Evolutionary conservation across 1,284 basidiomycete genomes (phyloP).

Genomic region (Flammula alnicola): DNA sequence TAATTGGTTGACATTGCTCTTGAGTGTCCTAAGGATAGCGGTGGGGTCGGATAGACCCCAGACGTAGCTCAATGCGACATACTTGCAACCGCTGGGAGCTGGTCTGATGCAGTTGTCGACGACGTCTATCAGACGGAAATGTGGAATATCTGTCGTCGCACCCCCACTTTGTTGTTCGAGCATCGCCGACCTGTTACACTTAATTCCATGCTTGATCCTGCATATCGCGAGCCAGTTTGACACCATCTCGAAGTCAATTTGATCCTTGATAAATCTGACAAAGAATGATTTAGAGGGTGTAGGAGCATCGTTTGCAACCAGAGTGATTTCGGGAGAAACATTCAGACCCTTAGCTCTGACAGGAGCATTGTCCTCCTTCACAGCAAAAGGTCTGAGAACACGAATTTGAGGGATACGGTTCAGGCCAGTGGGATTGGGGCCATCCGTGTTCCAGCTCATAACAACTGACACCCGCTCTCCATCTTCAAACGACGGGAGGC

Average conservation of each 20-base stretch:
- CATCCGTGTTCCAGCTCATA: constrained; percentile 12
- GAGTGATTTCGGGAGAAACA: constrained; percentile 8
- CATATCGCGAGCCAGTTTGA: constrained; percentile 14
- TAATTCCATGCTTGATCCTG: constrained; percentile 7
- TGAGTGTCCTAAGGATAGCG: constrained; percentile 7
- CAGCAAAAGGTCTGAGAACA: background rate
- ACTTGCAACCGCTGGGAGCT: constrained; percentile 11
- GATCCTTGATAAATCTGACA: constrained; percentile 10
- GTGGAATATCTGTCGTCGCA: constrained; percentile 9
- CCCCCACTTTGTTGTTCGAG: constrained; percentile 6
- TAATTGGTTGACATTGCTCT: constrained; percentile 9
- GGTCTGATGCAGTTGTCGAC: constrained; percentile 12
- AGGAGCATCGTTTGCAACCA: constrained; percentile 18
- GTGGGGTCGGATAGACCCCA: constrained; percentile 16
- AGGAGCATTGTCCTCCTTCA: constrained; percentile 11
- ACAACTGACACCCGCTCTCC: constrained; percentile 10
- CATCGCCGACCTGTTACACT: constrained; percentile 7
- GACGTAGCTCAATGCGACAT: constrained; percentile 18
- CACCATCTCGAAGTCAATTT: constrained; percentile 16
- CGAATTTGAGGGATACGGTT: constrained; percentile 5
- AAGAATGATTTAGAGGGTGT: constrained; percentile 6
- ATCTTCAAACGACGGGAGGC: constrained; percentile 6
- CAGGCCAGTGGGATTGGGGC: background rate
- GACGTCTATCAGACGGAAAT: constrained; percentile 19
- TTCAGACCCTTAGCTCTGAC: constrained; percentile 4